phyloP scores from a whole-genome alignment of 148 eudicot genomes.

The Vaccinium myrtillus region DNA sequence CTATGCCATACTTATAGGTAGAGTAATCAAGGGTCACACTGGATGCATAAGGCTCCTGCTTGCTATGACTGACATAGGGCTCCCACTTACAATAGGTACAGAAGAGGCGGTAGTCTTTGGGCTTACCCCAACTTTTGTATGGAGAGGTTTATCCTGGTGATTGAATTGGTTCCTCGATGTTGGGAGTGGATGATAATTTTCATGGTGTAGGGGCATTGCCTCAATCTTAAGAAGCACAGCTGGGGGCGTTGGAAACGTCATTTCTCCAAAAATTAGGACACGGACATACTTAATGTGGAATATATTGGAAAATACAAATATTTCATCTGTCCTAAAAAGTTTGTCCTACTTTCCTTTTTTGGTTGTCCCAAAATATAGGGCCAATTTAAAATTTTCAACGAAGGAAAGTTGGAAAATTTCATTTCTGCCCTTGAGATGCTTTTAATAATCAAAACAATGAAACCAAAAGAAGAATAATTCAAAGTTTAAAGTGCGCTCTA shows the following conservation, averaged over 20 bases:
- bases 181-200: background rate
- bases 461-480: too few species aligned
- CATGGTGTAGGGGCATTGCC: background rate
- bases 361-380: too few species aligned
- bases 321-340: too few species aligned
- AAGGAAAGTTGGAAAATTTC: too few species aligned
- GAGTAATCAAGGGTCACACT: too few species aligned
- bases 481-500: too few species aligned
- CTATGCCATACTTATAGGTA: too few species aligned
- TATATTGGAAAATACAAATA: background rate
- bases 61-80: background rate
- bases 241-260: background rate
- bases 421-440: too few species aligned
- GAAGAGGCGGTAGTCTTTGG: background rate
- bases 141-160: background rate
- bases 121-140: background rate
- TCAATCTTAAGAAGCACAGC: background rate
- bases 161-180: background rate
- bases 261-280: background rate
- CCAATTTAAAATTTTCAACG: too few species aligned
- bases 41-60: too few species aligned
- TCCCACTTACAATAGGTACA: background rate
- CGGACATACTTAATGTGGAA: background rate
- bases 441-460: too few species aligned
- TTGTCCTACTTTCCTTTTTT: too few species aligned